Evolutionary conservation across 768 basidiomycete genomes (phyloP).

Genomic region (Boletellus ananas): DNA sequence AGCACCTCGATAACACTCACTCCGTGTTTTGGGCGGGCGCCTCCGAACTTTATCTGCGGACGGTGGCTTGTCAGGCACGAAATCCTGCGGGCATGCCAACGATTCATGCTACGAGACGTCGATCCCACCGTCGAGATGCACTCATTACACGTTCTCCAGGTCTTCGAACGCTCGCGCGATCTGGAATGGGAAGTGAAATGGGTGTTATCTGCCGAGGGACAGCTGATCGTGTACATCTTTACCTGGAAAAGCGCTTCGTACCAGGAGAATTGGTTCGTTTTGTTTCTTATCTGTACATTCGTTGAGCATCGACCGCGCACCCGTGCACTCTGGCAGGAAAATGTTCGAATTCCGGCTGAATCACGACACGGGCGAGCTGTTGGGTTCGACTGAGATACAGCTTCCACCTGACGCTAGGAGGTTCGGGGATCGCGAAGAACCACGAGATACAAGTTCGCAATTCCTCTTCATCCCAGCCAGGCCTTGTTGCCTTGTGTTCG

Average conservation of each 20-base stretch:
- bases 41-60: background rate
- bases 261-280: slow-evolving; percentile 1
- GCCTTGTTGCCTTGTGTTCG: background rate
- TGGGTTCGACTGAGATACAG: background rate
- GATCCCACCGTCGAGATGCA: background rate
- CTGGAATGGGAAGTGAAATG: background rate
- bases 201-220: background rate
- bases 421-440: rapidly evolving
- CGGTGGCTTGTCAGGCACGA: background rate
- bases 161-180: no score
- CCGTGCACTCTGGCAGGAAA: background rate
- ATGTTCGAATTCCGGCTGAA: background rate
- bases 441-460: background rate
- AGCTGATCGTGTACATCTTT: background rate
- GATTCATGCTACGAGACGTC: background rate
- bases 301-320: no score
- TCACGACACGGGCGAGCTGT: background rate
- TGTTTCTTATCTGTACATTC: no score
- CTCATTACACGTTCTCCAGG: background rate
- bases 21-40: rapidly evolving
- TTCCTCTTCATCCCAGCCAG: background rate
- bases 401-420: background rate
- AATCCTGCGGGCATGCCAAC: rapidly evolving
- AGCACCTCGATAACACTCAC: background rate
- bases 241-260: no score